Evolutionary conservation across 306 rosid genomes (phyloP).

Genomic region (Styphnolobium japonicum): DNA sequence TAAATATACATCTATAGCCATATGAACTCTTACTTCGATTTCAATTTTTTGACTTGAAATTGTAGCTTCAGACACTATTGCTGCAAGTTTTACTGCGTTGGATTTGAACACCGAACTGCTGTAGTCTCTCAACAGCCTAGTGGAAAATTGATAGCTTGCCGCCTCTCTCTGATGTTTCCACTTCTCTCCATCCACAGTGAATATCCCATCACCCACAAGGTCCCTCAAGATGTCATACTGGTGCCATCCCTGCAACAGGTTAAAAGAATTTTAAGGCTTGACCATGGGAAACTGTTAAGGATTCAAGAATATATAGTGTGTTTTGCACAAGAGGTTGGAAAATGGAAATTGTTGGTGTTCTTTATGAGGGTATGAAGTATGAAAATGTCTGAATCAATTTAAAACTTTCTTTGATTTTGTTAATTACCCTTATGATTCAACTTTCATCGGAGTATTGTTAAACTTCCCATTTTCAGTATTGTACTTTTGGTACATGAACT

Average conservation of each 20-base stretch:
- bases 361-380: not conserved
- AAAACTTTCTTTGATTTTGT: not conserved
- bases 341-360: not conserved
- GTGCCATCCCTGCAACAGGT: conserved; percentile 31
- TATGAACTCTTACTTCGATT: conserved; percentile 29
- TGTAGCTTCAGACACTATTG: conserved; percentile 31
- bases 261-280: not conserved
- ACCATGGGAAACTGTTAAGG: not conserved
- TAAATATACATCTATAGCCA: not conserved
- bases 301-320: not conserved
- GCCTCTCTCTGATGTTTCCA: conserved; percentile 51
- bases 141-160: conserved; percentile 48
- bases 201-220: conserved; percentile 63
- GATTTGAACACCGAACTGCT: conserved; percentile 38
- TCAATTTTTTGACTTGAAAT: conserved; percentile 32
- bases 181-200: conserved; percentile 54
- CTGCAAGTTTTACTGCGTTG: conserved; percentile 42
- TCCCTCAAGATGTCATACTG: conserved; percentile 43
- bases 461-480: not conserved
- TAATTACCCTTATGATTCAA: not conserved
- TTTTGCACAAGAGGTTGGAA: not conserved
- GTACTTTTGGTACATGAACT: not conserved
- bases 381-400: not conserved
- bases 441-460: not conserved
- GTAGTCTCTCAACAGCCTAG: conserved; percentile 44